Percentiles rank a stretch among this genome's conserved stretches.
These are phyloP conservation scores for Holtermannia corniformis DNA, from an alignment of 768 basidiomycete genomes.

Conservation along the genomic window DNA sequence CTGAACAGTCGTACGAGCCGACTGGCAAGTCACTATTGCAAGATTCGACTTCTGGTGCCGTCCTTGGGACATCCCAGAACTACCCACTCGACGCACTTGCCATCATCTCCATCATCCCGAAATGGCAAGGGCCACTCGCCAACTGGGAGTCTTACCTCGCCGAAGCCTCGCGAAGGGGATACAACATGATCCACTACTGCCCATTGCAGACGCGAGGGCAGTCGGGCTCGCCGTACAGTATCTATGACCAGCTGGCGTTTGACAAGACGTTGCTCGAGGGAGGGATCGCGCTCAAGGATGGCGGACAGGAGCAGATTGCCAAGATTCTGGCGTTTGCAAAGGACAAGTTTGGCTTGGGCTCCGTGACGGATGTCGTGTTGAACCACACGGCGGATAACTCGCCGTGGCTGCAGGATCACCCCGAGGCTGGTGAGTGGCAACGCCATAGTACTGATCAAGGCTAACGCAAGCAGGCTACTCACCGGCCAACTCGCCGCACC, in stretches of 20 bases:
- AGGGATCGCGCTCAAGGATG: constrained; percentile 42
- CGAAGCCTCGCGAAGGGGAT: constrained; percentile 79
- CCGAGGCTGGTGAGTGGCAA: constrained; percentile 77
- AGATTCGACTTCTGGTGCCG: constrained; percentile 24
- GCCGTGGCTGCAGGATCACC: constrained; percentile 82
- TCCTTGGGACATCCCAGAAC: constrained; percentile 49
- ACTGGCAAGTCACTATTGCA: constrained; percentile 12
- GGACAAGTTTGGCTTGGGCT: constrained; percentile 79
- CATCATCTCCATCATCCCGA: constrained; percentile 83
- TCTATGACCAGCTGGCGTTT: constrained; percentile 74
- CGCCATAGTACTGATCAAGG: neutral
- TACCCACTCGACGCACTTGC: constrained; percentile 80
- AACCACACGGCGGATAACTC: constrained; percentile 97
- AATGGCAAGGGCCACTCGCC: constrained; percentile 87
- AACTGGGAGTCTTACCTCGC: constrained; percentile 71
- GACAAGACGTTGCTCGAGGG: constrained; percentile 60
- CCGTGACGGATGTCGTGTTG: constrained; percentile 87
- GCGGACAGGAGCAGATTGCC: constrained; percentile 54
- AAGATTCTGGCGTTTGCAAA: constrained; percentile 49
- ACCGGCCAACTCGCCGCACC: constrained; percentile 80
- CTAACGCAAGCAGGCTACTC: constrained; percentile 58
- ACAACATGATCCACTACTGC: constrained; percentile 97
- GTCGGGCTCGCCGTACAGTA: constrained; percentile 87
- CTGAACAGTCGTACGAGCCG: constrained; percentile 23
- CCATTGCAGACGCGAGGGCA: constrained; percentile 86